Percentiles rank a stretch among this genome's conserved stretches.
These are phyloP conservation scores for Pythium guiyangense DNA, from an alignment of 352 stramenopile genomes.

Conservation along the genomic window DNA sequence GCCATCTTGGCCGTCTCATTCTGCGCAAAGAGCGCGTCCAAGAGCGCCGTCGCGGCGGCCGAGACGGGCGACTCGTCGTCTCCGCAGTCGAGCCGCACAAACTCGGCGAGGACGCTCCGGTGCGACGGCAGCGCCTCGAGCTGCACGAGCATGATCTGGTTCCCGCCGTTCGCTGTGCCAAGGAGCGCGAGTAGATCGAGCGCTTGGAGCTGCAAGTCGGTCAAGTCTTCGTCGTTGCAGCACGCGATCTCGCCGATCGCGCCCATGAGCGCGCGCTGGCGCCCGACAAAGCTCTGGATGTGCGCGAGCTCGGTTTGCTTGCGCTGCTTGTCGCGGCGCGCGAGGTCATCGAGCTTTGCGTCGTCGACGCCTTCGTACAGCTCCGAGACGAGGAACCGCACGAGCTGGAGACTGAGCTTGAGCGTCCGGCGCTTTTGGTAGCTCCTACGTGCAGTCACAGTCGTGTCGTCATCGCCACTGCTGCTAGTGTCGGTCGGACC, in stretches of 20 bases:
- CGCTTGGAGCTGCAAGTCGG: conserved; percentile 55
- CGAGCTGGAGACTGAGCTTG: conserved; percentile 55
- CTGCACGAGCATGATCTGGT: conserved; percentile 71
- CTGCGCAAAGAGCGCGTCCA: conserved; percentile 55
- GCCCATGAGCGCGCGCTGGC: conserved; percentile 53
- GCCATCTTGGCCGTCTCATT: conserved; percentile 66
- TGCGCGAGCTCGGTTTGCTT: conserved; percentile 38
- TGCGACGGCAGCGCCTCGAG: conserved; percentile 38
- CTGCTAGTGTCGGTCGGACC: too few species aligned
- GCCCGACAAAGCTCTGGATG: conserved; percentile 61
- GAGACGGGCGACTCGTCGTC: conserved; percentile 58
- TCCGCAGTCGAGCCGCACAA: conserved; percentile 50
- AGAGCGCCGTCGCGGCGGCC: conserved; percentile 44
- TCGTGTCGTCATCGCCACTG: conserved; percentile 12
- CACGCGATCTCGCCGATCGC: conserved; percentile 67
- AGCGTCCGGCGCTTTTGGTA: conserved; percentile 50
- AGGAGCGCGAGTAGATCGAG: conserved; percentile 60
- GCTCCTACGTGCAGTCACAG: conserved; percentile 13
- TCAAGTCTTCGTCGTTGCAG: conserved; percentile 34
- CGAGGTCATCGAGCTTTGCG: conserved; percentile 47
- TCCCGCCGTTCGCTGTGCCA: conserved; percentile 48
- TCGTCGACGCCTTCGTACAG: conserved; percentile 54
- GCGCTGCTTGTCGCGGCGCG: conserved; percentile 33
- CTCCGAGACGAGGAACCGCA: conserved; percentile 53
- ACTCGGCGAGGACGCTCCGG: conserved; percentile 46